Evolutionary conservation across 2,329 filamentous ascomycete species (phyloP).

Genomic region (Nannizzia gypsea): DNA sequence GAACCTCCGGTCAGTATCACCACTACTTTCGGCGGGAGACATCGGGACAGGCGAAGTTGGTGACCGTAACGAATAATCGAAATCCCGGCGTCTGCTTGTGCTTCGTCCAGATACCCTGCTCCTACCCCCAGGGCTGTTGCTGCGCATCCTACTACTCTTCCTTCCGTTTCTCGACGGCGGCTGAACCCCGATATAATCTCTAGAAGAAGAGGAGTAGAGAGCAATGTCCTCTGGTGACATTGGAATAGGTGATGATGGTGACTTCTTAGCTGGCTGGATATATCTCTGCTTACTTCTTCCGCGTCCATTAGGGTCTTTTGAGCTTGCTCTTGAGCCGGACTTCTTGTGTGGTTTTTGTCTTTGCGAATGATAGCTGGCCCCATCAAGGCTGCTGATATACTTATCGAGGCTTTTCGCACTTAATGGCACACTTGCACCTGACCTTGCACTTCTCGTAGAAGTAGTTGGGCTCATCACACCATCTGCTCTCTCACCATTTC

Average conservation of each 20-base stretch:
- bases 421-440: conserved; percentile 44
- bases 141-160: conserved; percentile 30
- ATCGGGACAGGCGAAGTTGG: conserved; percentile 73
- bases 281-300: conserved; percentile 55
- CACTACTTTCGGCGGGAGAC: conserved; percentile 40
- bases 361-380: conserved; percentile 53
- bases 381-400: conserved; percentile 76
- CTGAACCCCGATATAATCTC: background rate
- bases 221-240: conserved; percentile 81
- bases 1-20: conserved; percentile 51
- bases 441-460: conserved; percentile 38
- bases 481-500: conserved; percentile 4
- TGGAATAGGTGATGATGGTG: conserved; percentile 80
- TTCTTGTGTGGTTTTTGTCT: conserved; percentile 41
- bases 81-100: conserved; percentile 49
- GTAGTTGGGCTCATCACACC: conserved; percentile 23
- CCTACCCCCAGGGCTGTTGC: conserved; percentile 25
- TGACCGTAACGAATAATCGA: conserved; percentile 52
- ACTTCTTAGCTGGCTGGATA: conserved; percentile 67
- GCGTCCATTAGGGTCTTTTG: conserved; percentile 46
- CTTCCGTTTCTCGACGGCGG: conserved; percentile 24
- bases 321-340: conserved; percentile 46
- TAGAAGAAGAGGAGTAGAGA: conserved; percentile 27
- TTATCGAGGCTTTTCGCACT: conserved; percentile 62
- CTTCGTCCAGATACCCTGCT: conserved; percentile 37